Base-by-base conservation (phyloP, 1,139 yeast species). In the Eremothecium sinecaudum region DNA sequence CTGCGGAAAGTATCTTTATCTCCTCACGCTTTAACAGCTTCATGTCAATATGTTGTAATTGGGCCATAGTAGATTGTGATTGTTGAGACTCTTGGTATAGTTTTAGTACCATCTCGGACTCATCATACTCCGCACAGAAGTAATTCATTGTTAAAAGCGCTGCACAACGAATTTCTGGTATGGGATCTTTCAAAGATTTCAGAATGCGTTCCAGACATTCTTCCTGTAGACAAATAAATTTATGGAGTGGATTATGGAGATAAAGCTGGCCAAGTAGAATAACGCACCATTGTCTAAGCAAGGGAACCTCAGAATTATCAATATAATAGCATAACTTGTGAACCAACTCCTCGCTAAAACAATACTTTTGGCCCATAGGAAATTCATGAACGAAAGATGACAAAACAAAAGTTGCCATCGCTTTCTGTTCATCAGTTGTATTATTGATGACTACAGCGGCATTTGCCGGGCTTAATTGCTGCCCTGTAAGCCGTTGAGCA, bases 121-220 rank as follows among this genome's bases (percentile, higher is more conserved):
- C 69, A 15, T 60, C 59, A 3, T 55, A 61, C 18, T 66, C 74
- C 5, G 80, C 73, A 22, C 86, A 59, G 51, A 79, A 83, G 21
- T 75, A 74, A 2, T 87, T 74, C 32, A 90, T 61, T 0, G 94
- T 83, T 31, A 78, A 64, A 8, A 90, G 64, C 8, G 84, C 74
- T 0, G 97, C 83, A 0, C 95, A 79, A 40, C 98, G 67, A 0
- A 90, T 94, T 56, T 90, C 99, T 0, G 98, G 96, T 31, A 87
- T 84, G 0, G 96, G 95, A 54, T 90, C 97, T 42, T 71, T 73
- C 20, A 86, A 64, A 32, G 82, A 61, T 22, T 64, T 61, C 23
- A 76, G 56, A 24, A 90, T 56, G 42, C 71, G 69, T 23, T 65
- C 73, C 19, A 80, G 62, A 26, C 74, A 69, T 0, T 81, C 80